Evolutionary conservation across 257 asterid species (phyloP), one percentile per base, ranked within the genome.

Genomic region (Rubia yunnanensis): DNA sequence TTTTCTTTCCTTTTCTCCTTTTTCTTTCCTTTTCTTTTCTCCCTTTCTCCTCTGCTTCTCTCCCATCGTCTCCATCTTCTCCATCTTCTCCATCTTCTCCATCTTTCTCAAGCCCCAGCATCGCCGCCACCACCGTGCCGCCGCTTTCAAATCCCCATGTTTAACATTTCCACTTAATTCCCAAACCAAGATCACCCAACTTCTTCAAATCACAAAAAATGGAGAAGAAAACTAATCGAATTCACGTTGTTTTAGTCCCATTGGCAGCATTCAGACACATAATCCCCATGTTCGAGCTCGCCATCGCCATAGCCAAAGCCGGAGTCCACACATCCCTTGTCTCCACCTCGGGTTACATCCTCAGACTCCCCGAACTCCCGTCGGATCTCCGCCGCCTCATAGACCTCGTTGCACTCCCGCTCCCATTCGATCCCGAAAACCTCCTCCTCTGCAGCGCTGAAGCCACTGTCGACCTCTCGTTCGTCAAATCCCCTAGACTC

Each of bases 221-320:
- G n/a, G n/a, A n/a, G n/a, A n/a, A n/a, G n/a, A n/a, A n/a, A n/a
- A n/a, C n/a, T n/a, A 26, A 27, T 27, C 18, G 26, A 44, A 3
- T 74, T 27, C 74, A 74, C 28, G 80, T 66, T 15, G 85, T 72
- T 41, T 34, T 80, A 77, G 66, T 77, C 22, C 85, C 82, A 55
- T 78, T 80, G 83, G 58, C 64, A 26, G 81, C 84, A 35, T 79
- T 79, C 52, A 81, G 81, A 26, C 81, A 81, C 27, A 36, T 81
- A 41, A 73, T 73, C 56, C 81, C 85, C 27, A 74, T 70, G 50
- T 59, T 48, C 14, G 74, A 77, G 41, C 73, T 81, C 67, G 61
- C 81, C 22, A 55, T 78, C 26, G 83, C 81, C 64, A 68, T 81
- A 2, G 86, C 83, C 67, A 60, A 34, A n/a, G n/a, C n/a, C n/a